Base-by-base conservation (phyloP, 1,139 yeast species). In the Taphrina communis region DNA sequence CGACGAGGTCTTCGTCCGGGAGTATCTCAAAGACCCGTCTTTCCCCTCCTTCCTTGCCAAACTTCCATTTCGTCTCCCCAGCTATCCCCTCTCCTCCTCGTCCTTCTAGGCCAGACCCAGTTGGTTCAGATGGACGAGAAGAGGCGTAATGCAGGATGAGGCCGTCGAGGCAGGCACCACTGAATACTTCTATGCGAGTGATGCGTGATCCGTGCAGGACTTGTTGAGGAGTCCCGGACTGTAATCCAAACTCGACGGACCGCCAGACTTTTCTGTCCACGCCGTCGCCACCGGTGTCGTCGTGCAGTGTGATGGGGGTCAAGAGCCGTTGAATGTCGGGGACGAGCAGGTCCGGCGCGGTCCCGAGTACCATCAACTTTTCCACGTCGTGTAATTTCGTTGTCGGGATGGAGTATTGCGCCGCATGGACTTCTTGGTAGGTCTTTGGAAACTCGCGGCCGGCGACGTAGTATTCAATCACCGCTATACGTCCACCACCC, bases 161-260 rank as follows among this genome's bases (percentile, higher is more conserved):
- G 1, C 98, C 98, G 78, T 92, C 97, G 35, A 94, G 78, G 0
- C 96, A 94, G 25, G 80, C 77, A 1, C 97, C 97, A 72, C 87
- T 85, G 73, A 84, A 87, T 0, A 90, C 82, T 70, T 89, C 82
- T 0, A 90, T 82, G 66, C 81, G 82, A 55, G 78, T 78, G 7
- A 88, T 78, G 36, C 71, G 75, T 61, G 70, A 72, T 68, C 72
- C 77, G 71, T 61, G 77, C 50, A 65, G 1, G 51, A 56, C 42
- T 11, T 51, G 55, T 12, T 7, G 19, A 55, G 61, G 25, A 68
- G 42, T 25, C 5, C 58, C 53, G 4, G 38, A 14, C 4, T 25
- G 38, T 17, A 14, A 9, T 35, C 70, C 68, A 25, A 56, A 35
- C 21, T 39, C 5, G 12, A 21, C 12, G 46, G 66, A 65, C 38